Percentiles rank a stretch among this genome's conserved stretches.
phyloP scores from a whole-genome alignment of 2,329 filamentous ascomycete genomes.

The Davidsoniella virescens region DNA sequence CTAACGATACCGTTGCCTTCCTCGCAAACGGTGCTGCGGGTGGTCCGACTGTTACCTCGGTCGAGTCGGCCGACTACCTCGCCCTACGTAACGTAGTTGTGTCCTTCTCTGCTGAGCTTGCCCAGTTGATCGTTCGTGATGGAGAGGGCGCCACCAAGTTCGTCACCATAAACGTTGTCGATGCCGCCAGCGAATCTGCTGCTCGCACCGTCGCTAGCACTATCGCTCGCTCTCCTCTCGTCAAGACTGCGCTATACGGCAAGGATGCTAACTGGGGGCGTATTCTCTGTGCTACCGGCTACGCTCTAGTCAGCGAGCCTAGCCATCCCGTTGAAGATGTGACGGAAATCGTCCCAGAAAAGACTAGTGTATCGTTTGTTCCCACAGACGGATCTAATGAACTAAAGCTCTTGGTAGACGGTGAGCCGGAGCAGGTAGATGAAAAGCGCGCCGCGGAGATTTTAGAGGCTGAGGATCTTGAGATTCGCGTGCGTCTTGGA shows the following conservation, averaged over 20 bases:
- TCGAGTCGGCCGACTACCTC: constrained; percentile 44
- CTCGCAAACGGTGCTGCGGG: constrained; percentile 91
- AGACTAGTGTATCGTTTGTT: constrained; percentile 64
- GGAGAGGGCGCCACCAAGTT: constrained; percentile 98
- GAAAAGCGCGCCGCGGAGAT: constrained; percentile 65
- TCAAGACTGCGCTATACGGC: constrained; percentile 94
- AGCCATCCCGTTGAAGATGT: constrained; percentile 42
- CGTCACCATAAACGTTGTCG: constrained; percentile 73
- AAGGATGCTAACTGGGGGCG: constrained; percentile 98
- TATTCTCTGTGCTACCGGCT: constrained; percentile 87
- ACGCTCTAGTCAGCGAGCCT: constrained; percentile 47
- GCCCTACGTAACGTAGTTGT: constrained; percentile 57
- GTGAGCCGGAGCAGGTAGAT: constrained; percentile 65
- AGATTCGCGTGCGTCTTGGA: constrained; percentile 60
- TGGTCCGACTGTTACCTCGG: constrained; percentile 42
- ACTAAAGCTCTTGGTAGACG: constrained; percentile 59
- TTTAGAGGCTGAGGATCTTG: constrained; percentile 58
- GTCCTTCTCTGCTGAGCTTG: constrained; percentile 65
- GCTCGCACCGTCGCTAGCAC: constrained; percentile 70
- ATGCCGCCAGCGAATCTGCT: constrained; percentile 50
- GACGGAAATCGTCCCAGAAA: constrained; percentile 47
- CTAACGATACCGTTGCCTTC: constrained; percentile 88
- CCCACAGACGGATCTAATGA: constrained; percentile 62
- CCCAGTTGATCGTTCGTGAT: constrained; percentile 86
- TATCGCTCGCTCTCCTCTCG: constrained; percentile 80